A percentile compares a stretch with the other conserved stretches of the same genome.
These are phyloP conservation scores for Microglena sp. DNA, from an alignment of 139 green algal genomes.

Conservation along the genomic window DNA sequence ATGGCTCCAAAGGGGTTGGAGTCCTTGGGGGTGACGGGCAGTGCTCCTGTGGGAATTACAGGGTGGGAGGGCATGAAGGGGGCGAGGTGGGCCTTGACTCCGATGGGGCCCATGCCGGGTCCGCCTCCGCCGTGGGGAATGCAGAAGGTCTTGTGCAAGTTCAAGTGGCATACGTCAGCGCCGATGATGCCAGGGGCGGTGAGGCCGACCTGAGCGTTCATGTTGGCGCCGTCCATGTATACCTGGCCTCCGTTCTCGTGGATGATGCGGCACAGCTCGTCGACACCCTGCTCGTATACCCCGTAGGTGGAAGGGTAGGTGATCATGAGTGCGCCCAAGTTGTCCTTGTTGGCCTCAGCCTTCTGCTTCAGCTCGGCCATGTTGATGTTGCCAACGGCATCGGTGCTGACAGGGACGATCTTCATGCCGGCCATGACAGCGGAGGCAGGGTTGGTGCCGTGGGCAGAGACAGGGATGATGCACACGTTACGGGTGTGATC, in stretches of 20 bases:
- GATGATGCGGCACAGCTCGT: slow-evolving; percentile 93
- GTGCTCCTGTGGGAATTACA: slow-evolving; percentile 73
- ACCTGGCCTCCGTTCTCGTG: slow-evolving; percentile 92
- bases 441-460: slow-evolving; percentile 96
- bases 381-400: slow-evolving; percentile 80
- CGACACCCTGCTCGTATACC: slow-evolving; percentile 96
- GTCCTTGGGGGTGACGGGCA: slow-evolving; percentile 25
- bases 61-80: slow-evolving; percentile 95
- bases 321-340: slow-evolving; percentile 97
- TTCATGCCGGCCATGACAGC: slow-evolving; percentile 97
- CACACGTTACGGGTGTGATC: slow-evolving; percentile 89
- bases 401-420: slow-evolving; percentile 13
- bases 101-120: slow-evolving; percentile 82
- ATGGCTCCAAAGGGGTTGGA: slow-evolving; percentile 79
- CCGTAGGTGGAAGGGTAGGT: slow-evolving; percentile 96
- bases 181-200: slow-evolving; percentile 95
- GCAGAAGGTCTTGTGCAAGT: slow-evolving; percentile 99
- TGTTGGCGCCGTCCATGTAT: slow-evolving; percentile 99
- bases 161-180: slow-evolving; percentile 98
- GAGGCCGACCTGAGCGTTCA: slow-evolving; percentile 98
- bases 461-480: slow-evolving; percentile 96
- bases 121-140: slow-evolving; percentile 94
- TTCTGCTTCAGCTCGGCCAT: slow-evolving; percentile 81
- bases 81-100: slow-evolving; percentile 92
- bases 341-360: slow-evolving; percentile 63